A percentile compares a stretch with the other conserved stretches of the same genome.
These are phyloP conservation scores for Quercus bicolor DNA, from an alignment of 306 rosid genomes.

Conservation along the genomic window DNA sequence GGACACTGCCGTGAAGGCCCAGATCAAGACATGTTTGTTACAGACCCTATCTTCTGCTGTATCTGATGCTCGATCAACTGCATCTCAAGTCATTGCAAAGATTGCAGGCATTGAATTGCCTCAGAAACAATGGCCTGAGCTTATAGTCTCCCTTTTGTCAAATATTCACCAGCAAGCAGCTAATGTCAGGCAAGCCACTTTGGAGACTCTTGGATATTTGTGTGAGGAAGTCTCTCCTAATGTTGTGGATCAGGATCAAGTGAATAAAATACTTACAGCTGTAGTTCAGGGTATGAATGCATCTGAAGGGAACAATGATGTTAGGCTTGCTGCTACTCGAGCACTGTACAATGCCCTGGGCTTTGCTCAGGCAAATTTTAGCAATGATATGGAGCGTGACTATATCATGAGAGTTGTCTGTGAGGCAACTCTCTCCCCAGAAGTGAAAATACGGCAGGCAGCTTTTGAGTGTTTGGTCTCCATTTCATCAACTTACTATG, in stretches of 20 bases:
- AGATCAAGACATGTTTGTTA: conserved; percentile 68
- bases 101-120: conserved; percentile 90
- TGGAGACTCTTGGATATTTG: conserved; percentile 89
- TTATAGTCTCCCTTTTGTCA: conserved; percentile 71
- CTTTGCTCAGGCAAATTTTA: conserved; percentile 82
- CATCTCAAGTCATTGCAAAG: conserved; percentile 87
- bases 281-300: conserved; percentile 89
- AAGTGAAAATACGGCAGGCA: conserved; percentile 72
- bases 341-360: conserved; percentile 85
- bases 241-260: conserved; percentile 79
- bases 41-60: conserved; percentile 66
- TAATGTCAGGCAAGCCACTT: conserved; percentile 78
- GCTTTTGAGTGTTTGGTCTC: conserved; percentile 91
- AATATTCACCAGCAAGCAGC: conserved; percentile 75
- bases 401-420: conserved; percentile 94
- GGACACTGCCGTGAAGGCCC: conserved; percentile 58
- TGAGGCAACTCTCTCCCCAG: conserved; percentile 76
- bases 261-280: conserved; percentile 84
- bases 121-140: conserved; percentile 85
- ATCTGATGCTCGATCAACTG: conserved; percentile 72
- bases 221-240: conserved; percentile 89
- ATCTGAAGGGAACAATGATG: conserved; percentile 72
- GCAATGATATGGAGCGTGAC: conserved; percentile 83
- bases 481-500: conserved; percentile 75
- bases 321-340: conserved; percentile 80